Conservation (phyloP, 2,329 filamentous ascomycete species). For the Phaeosphaeriaceae sp. region DNA sequence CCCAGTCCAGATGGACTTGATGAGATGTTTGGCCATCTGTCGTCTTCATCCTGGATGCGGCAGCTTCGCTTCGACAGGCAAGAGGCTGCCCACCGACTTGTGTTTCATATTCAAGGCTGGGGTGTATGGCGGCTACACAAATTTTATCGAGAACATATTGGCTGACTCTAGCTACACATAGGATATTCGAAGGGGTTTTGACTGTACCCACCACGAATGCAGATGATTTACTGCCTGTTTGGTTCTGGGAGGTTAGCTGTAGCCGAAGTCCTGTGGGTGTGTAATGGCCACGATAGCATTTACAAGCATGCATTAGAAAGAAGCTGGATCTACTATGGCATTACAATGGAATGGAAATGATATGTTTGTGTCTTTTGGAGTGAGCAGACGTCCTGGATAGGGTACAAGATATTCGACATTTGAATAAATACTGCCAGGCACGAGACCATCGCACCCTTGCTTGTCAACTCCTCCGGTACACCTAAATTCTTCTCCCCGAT, state of each 20-base stretch:
- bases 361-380: no score
- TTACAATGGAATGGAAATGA: no score
- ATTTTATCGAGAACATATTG: neutral
- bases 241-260: neutral
- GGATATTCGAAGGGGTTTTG: neutral
- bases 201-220: neutral
- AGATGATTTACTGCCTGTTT: neutral
- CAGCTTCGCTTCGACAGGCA: neutral
- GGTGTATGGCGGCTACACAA: neutral
- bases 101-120: slow-evolving; percentile 1
- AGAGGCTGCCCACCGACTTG: neutral
- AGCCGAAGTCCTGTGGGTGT: neutral
- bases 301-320: no score
- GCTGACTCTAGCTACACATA: neutral
- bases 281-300: neutral
- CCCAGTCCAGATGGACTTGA: neutral
- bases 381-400: no score
- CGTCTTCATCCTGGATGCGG: neutral
- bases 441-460: no score
- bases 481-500: no score
- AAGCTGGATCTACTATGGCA: no score
- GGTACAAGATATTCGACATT: no score
- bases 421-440: no score
- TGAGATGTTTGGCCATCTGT: neutral
- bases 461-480: no score